Conservation (phyloP, 495 filamentous ascomycete species). For the Penicillium malachiteum region DNA sequence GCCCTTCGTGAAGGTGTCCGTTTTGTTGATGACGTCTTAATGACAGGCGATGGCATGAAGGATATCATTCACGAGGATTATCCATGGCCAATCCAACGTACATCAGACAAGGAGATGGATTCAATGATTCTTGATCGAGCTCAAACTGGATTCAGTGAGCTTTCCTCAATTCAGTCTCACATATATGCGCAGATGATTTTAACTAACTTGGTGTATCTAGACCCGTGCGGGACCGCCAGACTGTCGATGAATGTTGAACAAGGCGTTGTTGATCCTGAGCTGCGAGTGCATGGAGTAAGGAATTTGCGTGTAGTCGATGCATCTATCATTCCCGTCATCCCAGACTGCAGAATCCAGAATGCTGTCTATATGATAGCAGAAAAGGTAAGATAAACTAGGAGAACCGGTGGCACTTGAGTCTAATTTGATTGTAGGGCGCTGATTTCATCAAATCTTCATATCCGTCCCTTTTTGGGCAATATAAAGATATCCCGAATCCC, state of each 20-base stretch:
- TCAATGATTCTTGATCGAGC: constrained; percentile 53
- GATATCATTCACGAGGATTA: constrained; percentile 54
- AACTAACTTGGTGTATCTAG: constrained; percentile 4
- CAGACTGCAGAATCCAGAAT: constrained; percentile 41
- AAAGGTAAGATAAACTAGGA: constrained; percentile 34
- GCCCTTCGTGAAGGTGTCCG: constrained; percentile 57
- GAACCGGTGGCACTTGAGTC: neutral
- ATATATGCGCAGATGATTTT: neutral
- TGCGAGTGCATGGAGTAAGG: constrained; percentile 54
- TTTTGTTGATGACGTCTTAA: constrained; percentile 55
- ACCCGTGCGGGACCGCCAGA: constrained; percentile 54
- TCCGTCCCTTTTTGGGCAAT: no score
- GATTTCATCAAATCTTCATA: constrained; percentile 30
- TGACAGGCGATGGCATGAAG: constrained; percentile 54
- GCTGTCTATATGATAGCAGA: constrained; percentile 61
- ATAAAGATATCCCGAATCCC: no score
- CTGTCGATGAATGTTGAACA: constrained; percentile 50
- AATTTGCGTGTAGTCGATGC: constrained; percentile 51
- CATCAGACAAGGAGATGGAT: constrained; percentile 57
- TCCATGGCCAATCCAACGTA: constrained; percentile 58
- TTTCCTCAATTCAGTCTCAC: neutral
- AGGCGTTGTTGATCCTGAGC: constrained; percentile 53
- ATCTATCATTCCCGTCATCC: constrained; percentile 36
- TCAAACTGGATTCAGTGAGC: constrained; percentile 57
- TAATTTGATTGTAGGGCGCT: constrained; percentile 20